Evolutionary conservation across 495 filamentous ascomycete species (phyloP), one percentile per base, ranked within the genome.

Genomic region (Tuber aestivum): DNA sequence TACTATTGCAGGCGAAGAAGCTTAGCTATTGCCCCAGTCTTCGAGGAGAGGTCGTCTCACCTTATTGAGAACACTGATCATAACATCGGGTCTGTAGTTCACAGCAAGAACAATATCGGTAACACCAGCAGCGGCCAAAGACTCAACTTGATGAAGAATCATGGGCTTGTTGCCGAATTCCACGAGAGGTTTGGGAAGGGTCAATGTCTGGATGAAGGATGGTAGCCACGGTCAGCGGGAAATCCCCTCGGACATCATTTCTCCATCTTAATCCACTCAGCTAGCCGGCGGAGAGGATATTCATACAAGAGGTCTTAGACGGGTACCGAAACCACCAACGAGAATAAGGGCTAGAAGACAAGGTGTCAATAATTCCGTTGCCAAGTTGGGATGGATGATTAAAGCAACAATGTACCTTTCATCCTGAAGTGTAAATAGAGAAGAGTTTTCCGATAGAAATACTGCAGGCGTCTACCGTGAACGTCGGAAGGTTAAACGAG

Each of bases 121-220:
- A 50, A 98, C 95, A 84, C 95, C 95, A 42, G 94, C 95, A 78
- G 92, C 93, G 79, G 96, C 95, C 81, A 99, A 87, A 80, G 92
- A 93, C 86, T 98, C 94, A 80, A 99, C 92, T 85, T 99, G 95
- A 87, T 99, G 95, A 77, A 95, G 88, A 86, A 99, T 99, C 95
- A 99, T 99, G 80, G 94, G 95, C 84, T 93, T 94, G 88, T 99
- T 99, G 80, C 90, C 94, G 85, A 99, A 99, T 86, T 99, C 95
- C 82, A 99, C 95, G 79, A 99, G 87, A 69, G 95, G 95, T 85
- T 99, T 99, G 38, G 95, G 95, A 78, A 97, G 92, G 65, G 95
- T 98, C 82, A 99, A 89, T 74, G 95, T 99, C 95, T 97, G 83
- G 74, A 44, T 23, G 27, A 73, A 50, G 72, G 32, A 70, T 61